Evolutionary conservation across 2,329 filamentous ascomycete genomes (phyloP).

Genomic region (Malbranchea zuffiana): DNA sequence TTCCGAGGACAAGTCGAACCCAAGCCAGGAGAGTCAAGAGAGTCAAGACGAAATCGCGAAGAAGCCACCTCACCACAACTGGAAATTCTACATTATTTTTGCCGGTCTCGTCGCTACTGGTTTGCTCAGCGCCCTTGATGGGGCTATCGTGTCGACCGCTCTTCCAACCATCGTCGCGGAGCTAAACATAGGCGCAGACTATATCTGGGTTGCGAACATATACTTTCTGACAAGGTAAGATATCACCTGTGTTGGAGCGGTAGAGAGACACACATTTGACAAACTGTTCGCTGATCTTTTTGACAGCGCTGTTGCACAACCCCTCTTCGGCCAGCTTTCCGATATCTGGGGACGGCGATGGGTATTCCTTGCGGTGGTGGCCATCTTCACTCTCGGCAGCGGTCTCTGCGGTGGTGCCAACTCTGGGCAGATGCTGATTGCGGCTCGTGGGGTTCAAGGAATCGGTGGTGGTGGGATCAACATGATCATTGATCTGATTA

Average conservation of each 20-base stretch:
- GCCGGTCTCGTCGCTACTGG: constrained; percentile 2
- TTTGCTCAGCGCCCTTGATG: constrained; percentile 28
- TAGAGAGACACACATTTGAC: not conserved
- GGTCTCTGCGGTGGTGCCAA: constrained; percentile 41
- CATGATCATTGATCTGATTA: constrained; percentile 39
- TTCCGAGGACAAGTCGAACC: too few species aligned
- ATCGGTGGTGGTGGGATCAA: constrained; percentile 40
- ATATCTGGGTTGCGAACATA: constrained; percentile 26
- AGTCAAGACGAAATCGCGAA: too few species aligned
- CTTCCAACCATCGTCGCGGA: constrained; percentile 28
- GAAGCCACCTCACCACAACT: too few species aligned
- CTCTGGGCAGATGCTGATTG: constrained; percentile 35
- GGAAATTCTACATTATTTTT: constrained; percentile 7
- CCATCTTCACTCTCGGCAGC: constrained; percentile 42
- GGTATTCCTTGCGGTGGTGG: constrained; percentile 31
- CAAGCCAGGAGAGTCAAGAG: too few species aligned
- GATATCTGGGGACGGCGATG: constrained; percentile 43
- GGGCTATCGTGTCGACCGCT: constrained; percentile 30
- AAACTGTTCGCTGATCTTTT: not conserved
- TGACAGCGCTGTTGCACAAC: constrained; percentile 29
- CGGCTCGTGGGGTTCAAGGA: constrained; percentile 41
- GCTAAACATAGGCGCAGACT: constrained; percentile 21
- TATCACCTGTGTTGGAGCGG: too few species aligned
- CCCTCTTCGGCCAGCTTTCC: constrained; percentile 41
- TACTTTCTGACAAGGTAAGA: constrained; percentile 24